Evolutionary conservation across 208 protist species (phyloP), one percentile per base, ranked within the genome.

Genomic region (Porcisia hertigi): DNA sequence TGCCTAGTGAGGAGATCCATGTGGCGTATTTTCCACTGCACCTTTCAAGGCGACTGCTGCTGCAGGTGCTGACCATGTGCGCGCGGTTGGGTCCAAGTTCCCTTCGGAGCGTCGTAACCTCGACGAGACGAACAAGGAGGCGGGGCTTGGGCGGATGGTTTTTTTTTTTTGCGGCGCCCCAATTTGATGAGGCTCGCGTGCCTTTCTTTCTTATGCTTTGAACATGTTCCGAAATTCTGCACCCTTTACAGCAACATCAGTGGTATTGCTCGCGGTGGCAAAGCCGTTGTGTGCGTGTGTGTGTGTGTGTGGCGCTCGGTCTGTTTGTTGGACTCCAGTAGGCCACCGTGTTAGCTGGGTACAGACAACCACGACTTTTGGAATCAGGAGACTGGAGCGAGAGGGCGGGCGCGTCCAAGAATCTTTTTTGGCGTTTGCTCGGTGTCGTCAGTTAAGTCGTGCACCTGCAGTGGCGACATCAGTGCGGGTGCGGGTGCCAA

Each of bases 341-440:
- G 57, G 77, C 77, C 4, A 60, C 49, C 23, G 23, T n/a, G 0
- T n/a, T 77, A 20, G 73, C 71, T 14, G 77, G 77, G 20, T 55
- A 64, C n/a, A 52, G 69, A 49, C 71, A 47, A 0, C n/a, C 64
- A 0, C 4, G 55, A 1, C 39, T 81, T 30, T n/a, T 73, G 1
- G 63, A 57, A 25, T 73, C 57, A 1, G 11, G 73, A 25, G 54
- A 16, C 12, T 45, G n/a, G 43, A 1, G 3, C 0, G 5, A 49
- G 3, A 20, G 6, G 11, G 6, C 65, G 36, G 14, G 14, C 39
- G n/a, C 11, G 1, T 25, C 55, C 14, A 69, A 57, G 6, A 71
- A 71, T 7, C 77, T 71, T 16, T 53, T 66, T 43, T 81, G 77
- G 77, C 73, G 60, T 63, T 71, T 69, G 47, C 71, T 77, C 65